These are phyloP conservation scores for Fusarium sterilihyphosum DNA, from an alignment of 2,329 filamentous ascomycete species.

Conservation along the genomic window DNA sequence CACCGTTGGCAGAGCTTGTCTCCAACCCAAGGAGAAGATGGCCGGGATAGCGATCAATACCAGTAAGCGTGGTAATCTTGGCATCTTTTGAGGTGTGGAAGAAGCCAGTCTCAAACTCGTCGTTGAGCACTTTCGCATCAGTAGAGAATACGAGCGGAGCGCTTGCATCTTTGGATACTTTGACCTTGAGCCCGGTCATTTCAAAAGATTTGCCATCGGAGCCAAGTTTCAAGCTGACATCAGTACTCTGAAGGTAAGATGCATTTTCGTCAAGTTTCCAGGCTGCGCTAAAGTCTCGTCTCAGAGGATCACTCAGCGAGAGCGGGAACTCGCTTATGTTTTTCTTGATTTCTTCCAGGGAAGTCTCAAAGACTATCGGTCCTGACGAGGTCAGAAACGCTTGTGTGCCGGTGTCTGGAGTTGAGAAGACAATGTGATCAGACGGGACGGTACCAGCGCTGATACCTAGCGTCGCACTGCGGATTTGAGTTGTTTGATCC, in stretches of 20 bases:
- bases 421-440: neutral
- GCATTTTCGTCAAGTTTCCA: neutral
- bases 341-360: neutral
- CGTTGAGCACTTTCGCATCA: neutral
- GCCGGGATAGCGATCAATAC: neutral
- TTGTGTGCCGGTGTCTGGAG: neutral
- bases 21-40: neutral
- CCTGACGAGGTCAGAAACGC: neutral
- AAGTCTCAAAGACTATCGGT: neutral
- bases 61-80: rapidly evolving
- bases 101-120: neutral
- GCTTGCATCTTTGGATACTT: neutral
- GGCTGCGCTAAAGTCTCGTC: neutral
- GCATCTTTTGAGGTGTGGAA: rapidly evolving
- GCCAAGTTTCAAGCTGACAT: neutral
- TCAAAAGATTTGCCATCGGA: neutral
- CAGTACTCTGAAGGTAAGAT: neutral
- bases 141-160: neutral
- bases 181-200: rapidly evolving
- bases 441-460: neutral
- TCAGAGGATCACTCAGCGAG: neutral
- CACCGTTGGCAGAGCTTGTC: rapidly evolving
- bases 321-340: neutral
- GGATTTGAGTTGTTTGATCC: neutral
- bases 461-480: neutral